Base-by-base conservation (phyloP, 2,329 filamentous ascomycete genomes). In the Xylariaceae sp. region DNA sequence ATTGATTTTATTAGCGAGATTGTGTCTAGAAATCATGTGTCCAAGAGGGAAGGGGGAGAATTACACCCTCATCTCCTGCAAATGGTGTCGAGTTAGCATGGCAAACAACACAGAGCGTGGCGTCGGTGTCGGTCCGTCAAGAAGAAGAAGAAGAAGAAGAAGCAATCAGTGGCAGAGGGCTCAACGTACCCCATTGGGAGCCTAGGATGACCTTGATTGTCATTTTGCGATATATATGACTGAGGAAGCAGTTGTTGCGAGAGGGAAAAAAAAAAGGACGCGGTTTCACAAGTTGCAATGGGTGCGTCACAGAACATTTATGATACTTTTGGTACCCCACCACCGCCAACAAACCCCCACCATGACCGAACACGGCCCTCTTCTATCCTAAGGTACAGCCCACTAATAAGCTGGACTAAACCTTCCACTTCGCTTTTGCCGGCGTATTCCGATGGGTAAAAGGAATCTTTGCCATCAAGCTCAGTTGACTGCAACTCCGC, bases 181-280 rank as follows among this genome's bases (percentile, higher is more conserved):
- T 19, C 33, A 34, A 42, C 39, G 4, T 42, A 42, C 39, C 39
- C 39, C 39, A 42, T 42, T 42, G 23, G 39, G 39, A 6, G 7
- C 39, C 39, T 6, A 42, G 39, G 34, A 42, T 42, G 25, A 42
- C 39, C 20, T 3, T 34, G 19, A 42, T 42, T 8, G 39, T 42
- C 39, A 42, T 42, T 3, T 42, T 42, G 39, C 22, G 34, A 32
- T 29, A 29, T 14, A 8, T 8, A 8, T 29, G 25, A 29, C 25
- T 14, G 25, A 14, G 14, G 25, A 29, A n/a, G n/a, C n/a, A n/a
- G n/a, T n/a, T n/a, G 25, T 14, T 8, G 25, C 8, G 25, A 29
- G 25, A 29, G 14, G 8, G 25, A 29, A 29, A 29, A 29, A 14
- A 29, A 29, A 29, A 29, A 29, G 8, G 25, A 29, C 25, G 25